Evolutionary conservation across 1,284 basidiomycete species (phyloP), one percentile per base, ranked within the genome.

Genomic region (Hypsizygus ulmarius): DNA sequence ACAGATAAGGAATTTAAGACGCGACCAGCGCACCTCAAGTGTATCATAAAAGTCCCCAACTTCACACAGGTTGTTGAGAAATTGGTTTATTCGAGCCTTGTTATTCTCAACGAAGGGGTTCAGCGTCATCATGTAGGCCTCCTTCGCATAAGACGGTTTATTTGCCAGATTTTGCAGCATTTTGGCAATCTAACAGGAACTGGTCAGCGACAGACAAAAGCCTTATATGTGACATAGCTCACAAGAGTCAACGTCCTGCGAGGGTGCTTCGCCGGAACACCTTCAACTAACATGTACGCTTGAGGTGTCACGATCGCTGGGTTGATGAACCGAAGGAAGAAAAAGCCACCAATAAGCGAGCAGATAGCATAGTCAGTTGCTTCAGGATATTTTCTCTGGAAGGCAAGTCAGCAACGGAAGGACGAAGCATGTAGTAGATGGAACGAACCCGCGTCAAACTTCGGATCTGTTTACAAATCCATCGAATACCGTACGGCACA

Each of bases 241-340:
- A 94, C 92, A 64, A 99, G 75, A 16, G 97, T 99, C 59, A 99
- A 74, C 11, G 97, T 99, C 59, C 97, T 82, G 42, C 97, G 79
- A 18, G 96, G 95, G 65, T 98, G 93, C 69, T 97, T 98, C 7
- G 97, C 94, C 0, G 97, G 97, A 15, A 96, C 89, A 39, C 90
- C 92, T 63, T 98, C 95, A 33, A 99, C 95, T 40, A 99, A 83
- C 96, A 99, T 98, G 68, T 99, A 99, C 16, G 97, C 96, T 66
- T 99, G 97, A 0, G 97, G 97, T 1, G 97, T 98, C 49, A 99
- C 97, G 56, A 99, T 94, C n/a, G 97, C 97, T 2, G 97, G 97
- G 64, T 99, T 99, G 75, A 99, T 97, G 72, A 99, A 99, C 10
- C 97, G 91, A 51, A 99, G 82, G 80, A 99, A 99, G 81, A 99